phyloP scores from a whole-genome alignment of 2,329 filamentous ascomycete species.

The Exophiala sp. region DNA sequence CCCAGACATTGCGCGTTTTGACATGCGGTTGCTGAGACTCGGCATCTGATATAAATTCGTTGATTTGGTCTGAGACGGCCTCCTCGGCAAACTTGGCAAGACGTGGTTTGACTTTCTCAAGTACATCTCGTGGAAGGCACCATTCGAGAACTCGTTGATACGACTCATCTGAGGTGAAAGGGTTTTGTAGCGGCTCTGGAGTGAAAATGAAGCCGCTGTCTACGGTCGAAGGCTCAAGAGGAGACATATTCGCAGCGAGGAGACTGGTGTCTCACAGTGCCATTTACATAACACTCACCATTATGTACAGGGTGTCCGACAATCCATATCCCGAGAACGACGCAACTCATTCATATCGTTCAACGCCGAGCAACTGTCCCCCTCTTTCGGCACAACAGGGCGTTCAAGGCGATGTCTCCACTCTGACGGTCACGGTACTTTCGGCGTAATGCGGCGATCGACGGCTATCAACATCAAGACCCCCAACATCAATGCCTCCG shows the following conservation, averaged over 20 bases:
- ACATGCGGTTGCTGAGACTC: constrained; percentile 29
- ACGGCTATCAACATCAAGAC: neutral
- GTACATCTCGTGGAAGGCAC: constrained; percentile 46
- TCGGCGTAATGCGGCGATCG: neutral
- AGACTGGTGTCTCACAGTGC: neutral
- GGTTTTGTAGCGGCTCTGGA: constrained; percentile 23
- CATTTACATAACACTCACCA: too few relatives aligned
- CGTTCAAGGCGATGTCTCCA: too few relatives aligned
- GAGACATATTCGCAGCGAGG: neutral
- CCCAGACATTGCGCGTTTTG: constrained; percentile 31
- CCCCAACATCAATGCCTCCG: too few relatives aligned
- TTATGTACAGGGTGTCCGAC: neutral
- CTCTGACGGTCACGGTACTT: neutral
- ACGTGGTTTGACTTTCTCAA: constrained; percentile 47
- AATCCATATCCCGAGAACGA: neutral
- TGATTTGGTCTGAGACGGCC: constrained; percentile 32
- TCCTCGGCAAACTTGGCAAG: constrained; percentile 32
- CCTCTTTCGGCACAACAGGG: neutral
- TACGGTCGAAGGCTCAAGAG: constrained; percentile 15
- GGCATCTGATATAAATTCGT: constrained; percentile 28
- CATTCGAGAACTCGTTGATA: constrained; percentile 25
- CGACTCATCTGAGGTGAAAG: constrained; percentile 23
- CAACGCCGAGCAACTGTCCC: neutral
- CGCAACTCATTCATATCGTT: neutral
- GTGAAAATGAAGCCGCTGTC: constrained; percentile 26